phyloP scores from a whole-genome alignment of 768 basidiomycete genomes.

The Mycena sanguinolenta region DNA sequence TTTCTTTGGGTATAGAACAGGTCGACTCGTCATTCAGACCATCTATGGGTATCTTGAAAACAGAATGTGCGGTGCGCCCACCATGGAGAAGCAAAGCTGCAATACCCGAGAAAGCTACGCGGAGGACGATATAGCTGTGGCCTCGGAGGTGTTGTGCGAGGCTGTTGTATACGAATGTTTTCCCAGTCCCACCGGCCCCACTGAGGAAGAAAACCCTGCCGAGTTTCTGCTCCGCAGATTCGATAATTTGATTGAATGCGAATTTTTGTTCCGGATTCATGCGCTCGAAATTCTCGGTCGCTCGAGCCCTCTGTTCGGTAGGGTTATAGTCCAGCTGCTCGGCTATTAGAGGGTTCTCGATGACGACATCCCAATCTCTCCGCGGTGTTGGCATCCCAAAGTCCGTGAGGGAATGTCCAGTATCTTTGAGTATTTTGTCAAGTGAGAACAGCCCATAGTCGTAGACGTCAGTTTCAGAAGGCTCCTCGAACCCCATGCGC shows the following conservation, averaged over 20 bases:
- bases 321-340: not conserved
- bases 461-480: not conserved
- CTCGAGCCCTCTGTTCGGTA: not conserved
- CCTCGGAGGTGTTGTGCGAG: not conserved
- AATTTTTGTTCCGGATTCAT: not conserved
- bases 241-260: not conserved
- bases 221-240: not conserved
- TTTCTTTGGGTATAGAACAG: constrained; percentile 9
- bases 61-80: constrained; percentile 54
- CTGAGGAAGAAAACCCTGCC: not conserved
- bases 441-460: not conserved
- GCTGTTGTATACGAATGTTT: constrained; percentile 38
- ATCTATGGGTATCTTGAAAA: constrained; percentile 53
- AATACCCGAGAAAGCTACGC: not conserved
- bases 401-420: constrained; percentile 18
- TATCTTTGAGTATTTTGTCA: constrained; percentile 3
- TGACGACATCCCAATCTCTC: not conserved
- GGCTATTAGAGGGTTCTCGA: not conserved
- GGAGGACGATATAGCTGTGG: not conserved
- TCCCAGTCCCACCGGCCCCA: not conserved
- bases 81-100: constrained; percentile 27
- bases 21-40: not conserved
- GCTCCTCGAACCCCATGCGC: not conserved
- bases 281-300: not conserved
- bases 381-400: constrained; percentile 26